Conservation (phyloP, 352 stramenopile genomes). For the Pythium periplocum region DNA sequence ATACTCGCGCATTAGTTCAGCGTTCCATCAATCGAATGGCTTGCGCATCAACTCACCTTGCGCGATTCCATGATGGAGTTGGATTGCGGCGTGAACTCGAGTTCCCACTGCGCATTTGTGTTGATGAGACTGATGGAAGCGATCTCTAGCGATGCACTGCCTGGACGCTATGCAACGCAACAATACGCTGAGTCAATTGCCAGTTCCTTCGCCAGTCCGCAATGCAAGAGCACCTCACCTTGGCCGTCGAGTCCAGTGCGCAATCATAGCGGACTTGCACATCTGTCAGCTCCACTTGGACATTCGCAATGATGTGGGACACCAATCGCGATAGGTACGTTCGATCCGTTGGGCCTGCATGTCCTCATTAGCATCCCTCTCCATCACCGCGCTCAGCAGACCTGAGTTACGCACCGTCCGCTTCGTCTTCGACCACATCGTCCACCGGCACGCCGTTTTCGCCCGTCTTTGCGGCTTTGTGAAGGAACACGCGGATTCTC, state of each 20-base stretch:
- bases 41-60: constrained; percentile 39
- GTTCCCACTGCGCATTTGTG: constrained; percentile 67
- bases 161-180: constrained; percentile 36
- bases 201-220: not conserved
- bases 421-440: constrained; percentile 17
- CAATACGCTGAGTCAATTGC: not conserved
- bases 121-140: constrained; percentile 66
- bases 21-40: not conserved
- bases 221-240: constrained; percentile 29
- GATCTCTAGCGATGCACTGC: constrained; percentile 66
- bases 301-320: constrained; percentile 81
- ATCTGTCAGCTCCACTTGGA: constrained; percentile 80
- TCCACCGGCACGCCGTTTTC: constrained; percentile 9
- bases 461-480: constrained; percentile 37
- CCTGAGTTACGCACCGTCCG: too few species aligned
- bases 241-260: constrained; percentile 44
- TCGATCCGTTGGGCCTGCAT: constrained; percentile 33
- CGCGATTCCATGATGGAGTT: constrained; percentile 71
- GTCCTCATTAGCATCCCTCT: too few species aligned
- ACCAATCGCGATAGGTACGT: constrained; percentile 82
- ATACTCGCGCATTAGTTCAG: constrained; percentile 1
- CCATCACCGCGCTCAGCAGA: too few species aligned
- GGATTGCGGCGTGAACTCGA: constrained; percentile 71
- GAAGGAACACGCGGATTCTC: constrained; percentile 61
- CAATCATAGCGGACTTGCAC: constrained; percentile 85